These are phyloP conservation scores for Pichia membranifaciens DNA, from an alignment of 805 yeast species.

Conservation along the genomic window DNA sequence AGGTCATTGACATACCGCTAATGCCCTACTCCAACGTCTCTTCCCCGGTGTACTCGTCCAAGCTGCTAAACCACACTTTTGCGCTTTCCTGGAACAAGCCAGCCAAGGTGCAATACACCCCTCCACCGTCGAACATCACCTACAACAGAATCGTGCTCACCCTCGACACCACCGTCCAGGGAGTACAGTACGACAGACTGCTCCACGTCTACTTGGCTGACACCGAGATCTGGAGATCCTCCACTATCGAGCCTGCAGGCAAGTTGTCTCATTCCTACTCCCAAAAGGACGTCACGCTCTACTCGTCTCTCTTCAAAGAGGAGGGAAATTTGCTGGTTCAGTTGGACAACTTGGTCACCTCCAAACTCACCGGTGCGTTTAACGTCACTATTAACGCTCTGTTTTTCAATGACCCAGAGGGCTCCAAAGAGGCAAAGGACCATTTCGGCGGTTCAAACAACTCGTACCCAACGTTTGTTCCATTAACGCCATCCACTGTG, in stretches of 20 bases:
- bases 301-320: slow-evolving; percentile 42
- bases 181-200: slow-evolving; percentile 61
- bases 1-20: slow-evolving; percentile 29
- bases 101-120: slow-evolving; percentile 33
- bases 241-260: slow-evolving; percentile 75
- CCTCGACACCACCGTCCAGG: slow-evolving; percentile 46
- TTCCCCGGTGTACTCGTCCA: slow-evolving; percentile 35
- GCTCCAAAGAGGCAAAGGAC: neutral
- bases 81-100: slow-evolving; percentile 61
- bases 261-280: slow-evolving; percentile 40
- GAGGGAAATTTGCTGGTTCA: slow-evolving; percentile 45
- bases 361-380: slow-evolving; percentile 55
- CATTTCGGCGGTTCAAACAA: neutral
- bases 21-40: slow-evolving; percentile 21
- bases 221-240: slow-evolving; percentile 73
- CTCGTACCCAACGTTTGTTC: slow-evolving; percentile 24
- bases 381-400: slow-evolving; percentile 44
- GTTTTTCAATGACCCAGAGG: slow-evolving; percentile 37
- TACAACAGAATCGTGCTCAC: slow-evolving; percentile 51
- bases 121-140: slow-evolving; percentile 38
- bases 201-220: slow-evolving; percentile 59
- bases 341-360: slow-evolving; percentile 57
- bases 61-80: slow-evolving; percentile 42
- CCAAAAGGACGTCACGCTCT: slow-evolving; percentile 61
- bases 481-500: slow-evolving; percentile 29